phyloP scores from a whole-genome alignment of 2,329 filamentous ascomycete genomes.

The Beauveria sp. region DNA sequence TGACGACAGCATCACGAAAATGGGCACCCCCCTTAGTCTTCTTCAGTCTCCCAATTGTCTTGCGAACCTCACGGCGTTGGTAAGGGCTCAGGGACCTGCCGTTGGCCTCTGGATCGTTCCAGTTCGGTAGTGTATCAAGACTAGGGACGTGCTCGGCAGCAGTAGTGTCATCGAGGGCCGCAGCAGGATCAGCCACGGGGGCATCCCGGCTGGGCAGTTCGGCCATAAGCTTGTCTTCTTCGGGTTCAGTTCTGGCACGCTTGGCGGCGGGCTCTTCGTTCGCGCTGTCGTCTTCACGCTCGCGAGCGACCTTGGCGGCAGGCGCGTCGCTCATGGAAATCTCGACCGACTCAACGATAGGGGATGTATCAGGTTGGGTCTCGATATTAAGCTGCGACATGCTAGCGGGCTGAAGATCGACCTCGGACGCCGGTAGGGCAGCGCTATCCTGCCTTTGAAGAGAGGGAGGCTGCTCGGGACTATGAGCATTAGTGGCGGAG shows the following conservation, averaged over 20 bases:
- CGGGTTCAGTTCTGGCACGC: constrained; percentile 65
- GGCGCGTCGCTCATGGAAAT: constrained; percentile 48
- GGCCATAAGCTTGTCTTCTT: constrained; percentile 29
- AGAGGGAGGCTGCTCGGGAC: not conserved
- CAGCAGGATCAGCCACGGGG: constrained; percentile 16
- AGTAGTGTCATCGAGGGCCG: constrained; percentile 11
- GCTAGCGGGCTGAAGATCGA: constrained; percentile 27
- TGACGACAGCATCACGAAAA: constrained; percentile 72
- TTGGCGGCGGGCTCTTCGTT: constrained; percentile 63
- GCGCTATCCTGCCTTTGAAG: constrained; percentile 10
- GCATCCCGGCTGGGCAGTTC: not conserved
- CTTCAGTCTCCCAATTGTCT: constrained; percentile 66
- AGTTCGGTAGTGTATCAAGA: constrained; percentile 27
- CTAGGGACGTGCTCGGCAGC: constrained; percentile 10
- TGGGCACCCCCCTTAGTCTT: constrained; percentile 73
- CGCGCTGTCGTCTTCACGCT: constrained; percentile 65
- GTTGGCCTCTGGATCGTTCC: constrained; percentile 36
- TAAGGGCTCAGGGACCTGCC: constrained; percentile 46
- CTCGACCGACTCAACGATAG: constrained; percentile 28
- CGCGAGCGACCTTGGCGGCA: constrained; percentile 58
- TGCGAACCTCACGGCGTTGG: constrained; percentile 55
- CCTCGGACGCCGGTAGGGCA: constrained; percentile 23
- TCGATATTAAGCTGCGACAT: constrained; percentile 33
- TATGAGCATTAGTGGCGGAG: not conserved
- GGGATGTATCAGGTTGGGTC: constrained; percentile 22